These are phyloP conservation scores for Sphaerostilbella broomeana DNA, from an alignment of 2,329 filamentous ascomycete genomes.

Conservation along the genomic window DNA sequence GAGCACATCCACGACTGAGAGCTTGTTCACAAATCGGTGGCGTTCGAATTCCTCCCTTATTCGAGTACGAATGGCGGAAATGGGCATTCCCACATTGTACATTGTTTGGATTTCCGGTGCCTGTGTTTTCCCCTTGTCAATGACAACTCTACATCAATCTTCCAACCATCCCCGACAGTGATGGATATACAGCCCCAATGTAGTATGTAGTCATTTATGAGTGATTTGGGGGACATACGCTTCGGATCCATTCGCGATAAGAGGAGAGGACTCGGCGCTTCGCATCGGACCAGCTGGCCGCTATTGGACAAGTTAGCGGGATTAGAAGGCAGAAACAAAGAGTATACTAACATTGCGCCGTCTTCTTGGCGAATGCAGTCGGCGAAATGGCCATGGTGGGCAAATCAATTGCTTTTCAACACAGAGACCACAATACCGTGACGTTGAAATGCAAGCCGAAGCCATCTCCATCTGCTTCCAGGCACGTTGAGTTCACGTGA, in stretches of 20 bases:
- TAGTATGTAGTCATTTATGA: not conserved
- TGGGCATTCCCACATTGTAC: slow-evolving; percentile 88
- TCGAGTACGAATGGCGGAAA: slow-evolving; percentile 83
- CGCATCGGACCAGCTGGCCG: slow-evolving; percentile 83
- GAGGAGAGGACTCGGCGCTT: slow-evolving; percentile 77
- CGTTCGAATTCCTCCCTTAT: slow-evolving; percentile 96
- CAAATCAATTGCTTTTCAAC: slow-evolving; percentile 32
- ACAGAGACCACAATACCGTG: slow-evolving; percentile 24
- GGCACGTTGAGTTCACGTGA: slow-evolving; percentile 25
- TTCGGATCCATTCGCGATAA: slow-evolving; percentile 93
- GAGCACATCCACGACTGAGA: slow-evolving; percentile 81
- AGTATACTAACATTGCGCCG: slow-evolving; percentile 62
- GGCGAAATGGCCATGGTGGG: slow-evolving; percentile 79
- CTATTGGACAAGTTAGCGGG: slow-evolving; percentile 46
- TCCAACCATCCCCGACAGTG: too few relatives aligned
- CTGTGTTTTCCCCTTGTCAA: slow-evolving; percentile 41
- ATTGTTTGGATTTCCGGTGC: slow-evolving; percentile 94
- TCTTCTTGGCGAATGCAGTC: slow-evolving; percentile 80
- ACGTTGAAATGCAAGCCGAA: slow-evolving; percentile 25
- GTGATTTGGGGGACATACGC: slow-evolving; percentile 56
- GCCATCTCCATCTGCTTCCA: slow-evolving; percentile 14
- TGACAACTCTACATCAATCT: too few relatives aligned
- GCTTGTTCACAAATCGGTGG: slow-evolving; percentile 86
- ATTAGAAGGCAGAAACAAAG: slow-evolving; percentile 1
- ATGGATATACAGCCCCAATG: not conserved